Conservation (phyloP, 495 filamentous ascomycete genomes). For the Lasiosphaeria hispida region DNA sequence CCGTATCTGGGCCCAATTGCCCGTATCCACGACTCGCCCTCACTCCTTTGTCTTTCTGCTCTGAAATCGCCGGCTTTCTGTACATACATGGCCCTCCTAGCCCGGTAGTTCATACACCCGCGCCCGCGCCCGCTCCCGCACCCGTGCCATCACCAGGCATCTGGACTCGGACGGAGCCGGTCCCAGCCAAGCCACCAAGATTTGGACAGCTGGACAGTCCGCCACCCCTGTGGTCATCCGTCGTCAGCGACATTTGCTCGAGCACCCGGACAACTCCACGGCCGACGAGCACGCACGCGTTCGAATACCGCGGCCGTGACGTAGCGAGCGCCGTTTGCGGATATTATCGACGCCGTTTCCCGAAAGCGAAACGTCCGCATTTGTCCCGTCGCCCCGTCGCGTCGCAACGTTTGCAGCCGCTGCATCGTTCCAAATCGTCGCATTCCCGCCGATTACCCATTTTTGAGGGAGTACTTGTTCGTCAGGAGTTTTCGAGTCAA, state of each 20-base stretch:
- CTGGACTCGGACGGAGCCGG: too few relatives aligned
- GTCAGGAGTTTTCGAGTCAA: too few relatives aligned
- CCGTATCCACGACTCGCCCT: constrained; percentile 1
- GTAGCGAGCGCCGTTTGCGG: constrained; percentile 4
- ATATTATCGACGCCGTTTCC: not conserved
- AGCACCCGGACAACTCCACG: not conserved
- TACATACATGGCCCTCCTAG: not conserved
- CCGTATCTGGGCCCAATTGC: constrained; percentile 4
- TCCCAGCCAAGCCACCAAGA: too few relatives aligned
- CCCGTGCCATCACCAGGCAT: not conserved
- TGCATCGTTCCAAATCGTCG: too few relatives aligned
- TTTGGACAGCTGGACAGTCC: too few relatives aligned
- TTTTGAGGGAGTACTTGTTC: too few relatives aligned
- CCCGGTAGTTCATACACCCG: not conserved
- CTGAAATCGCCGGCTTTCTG: constrained; percentile 3
- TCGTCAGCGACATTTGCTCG: too few relatives aligned
- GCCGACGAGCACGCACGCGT: not conserved
- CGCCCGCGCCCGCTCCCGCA: not conserved
- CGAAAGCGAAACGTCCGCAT: not conserved
- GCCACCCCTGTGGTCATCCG: too few relatives aligned
- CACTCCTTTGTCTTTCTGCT: not conserved
- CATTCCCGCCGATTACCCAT: too few relatives aligned
- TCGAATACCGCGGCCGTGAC: not conserved
- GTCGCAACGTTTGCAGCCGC: too few relatives aligned
- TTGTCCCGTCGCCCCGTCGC: not conserved